Conservation (phyloP, 1,284 basidiomycete species). For the Cutaneotrichosporon mucoides region DNA sequence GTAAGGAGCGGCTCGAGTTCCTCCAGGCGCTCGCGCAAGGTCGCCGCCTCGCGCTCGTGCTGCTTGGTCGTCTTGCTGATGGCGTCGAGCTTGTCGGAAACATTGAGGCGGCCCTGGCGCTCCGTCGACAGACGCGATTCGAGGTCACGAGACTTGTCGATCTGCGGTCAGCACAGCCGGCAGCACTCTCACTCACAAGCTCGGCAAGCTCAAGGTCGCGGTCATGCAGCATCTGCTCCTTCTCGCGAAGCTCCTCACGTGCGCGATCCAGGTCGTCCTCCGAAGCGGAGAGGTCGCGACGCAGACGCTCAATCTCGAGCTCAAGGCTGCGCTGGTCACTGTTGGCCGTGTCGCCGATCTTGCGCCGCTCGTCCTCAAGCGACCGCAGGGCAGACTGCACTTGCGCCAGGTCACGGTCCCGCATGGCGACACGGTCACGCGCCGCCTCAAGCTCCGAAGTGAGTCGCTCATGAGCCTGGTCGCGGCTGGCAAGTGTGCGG, state of each 20-base stretch:
- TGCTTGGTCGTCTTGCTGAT: conserved; percentile 60
- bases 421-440: conserved; percentile 48
- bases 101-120: conserved; percentile 74
- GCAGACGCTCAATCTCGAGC: conserved; percentile 82
- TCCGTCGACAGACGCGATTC: conserved; percentile 70
- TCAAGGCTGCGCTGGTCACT: conserved; percentile 81
- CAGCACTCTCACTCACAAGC: conserved; percentile 40
- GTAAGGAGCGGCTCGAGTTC: conserved; percentile 76
- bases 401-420: conserved; percentile 61
- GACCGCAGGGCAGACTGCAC: conserved; percentile 69
- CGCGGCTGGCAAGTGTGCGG: conserved; percentile 47
- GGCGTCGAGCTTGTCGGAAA: conserved; percentile 79
- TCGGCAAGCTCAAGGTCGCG: conserved; percentile 66
- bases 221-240: conserved; percentile 62
- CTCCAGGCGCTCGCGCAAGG: conserved; percentile 59
- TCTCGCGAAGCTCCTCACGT: conserved; percentile 66
- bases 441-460: conserved; percentile 47
- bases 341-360: conserved; percentile 72
- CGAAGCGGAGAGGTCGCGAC: conserved; percentile 73
- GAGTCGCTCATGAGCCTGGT: conserved; percentile 42
- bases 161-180: conserved; percentile 27
- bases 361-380: conserved; percentile 55
- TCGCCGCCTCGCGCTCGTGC: conserved; percentile 62
- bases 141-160: conserved; percentile 73
- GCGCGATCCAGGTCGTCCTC: conserved; percentile 75